phyloP scores from a whole-genome alignment of 306 rosid species.

The Dryas alaskensis region DNA sequence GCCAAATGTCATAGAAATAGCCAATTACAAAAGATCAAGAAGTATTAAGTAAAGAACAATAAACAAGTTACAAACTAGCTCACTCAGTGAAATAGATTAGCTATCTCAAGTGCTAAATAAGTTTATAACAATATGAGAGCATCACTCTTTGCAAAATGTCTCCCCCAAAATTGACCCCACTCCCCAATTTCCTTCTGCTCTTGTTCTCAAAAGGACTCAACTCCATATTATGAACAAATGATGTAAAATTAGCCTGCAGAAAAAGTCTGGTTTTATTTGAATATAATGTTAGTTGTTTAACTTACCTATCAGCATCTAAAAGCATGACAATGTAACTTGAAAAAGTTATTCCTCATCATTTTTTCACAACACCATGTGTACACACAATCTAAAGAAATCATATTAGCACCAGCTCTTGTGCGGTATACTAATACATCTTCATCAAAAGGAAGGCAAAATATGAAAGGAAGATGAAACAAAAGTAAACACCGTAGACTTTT shows the following conservation, averaged over 20 bases:
- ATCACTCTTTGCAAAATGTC: too few relatives aligned
- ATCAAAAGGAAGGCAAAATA: not conserved
- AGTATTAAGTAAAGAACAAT: too few relatives aligned
- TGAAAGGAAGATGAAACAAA: not conserved
- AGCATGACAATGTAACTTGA: not conserved
- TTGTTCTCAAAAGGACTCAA: too few relatives aligned
- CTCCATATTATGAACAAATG: too few relatives aligned
- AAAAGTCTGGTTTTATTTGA: not conserved
- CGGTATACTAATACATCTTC: not conserved
- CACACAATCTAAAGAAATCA: not conserved
- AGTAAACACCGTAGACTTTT: not conserved
- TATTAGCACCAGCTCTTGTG: not conserved
- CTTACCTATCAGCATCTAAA: not conserved
- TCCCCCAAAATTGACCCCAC: not conserved
- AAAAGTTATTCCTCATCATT: not conserved
- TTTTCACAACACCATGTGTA: not conserved
- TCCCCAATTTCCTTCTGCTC: not conserved
- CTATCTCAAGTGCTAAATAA: not conserved
- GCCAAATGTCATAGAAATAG: not conserved
- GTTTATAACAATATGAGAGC: too few relatives aligned
- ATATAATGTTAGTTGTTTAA: not conserved
- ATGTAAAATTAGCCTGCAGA: too few relatives aligned
- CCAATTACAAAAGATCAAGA: not conserved
- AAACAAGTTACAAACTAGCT: not conserved
- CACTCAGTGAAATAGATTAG: not conserved